These are phyloP conservation scores for Fomitopsis palustris DNA, from an alignment of 1,284 basidiomycete genomes.

Conservation along the genomic window DNA sequence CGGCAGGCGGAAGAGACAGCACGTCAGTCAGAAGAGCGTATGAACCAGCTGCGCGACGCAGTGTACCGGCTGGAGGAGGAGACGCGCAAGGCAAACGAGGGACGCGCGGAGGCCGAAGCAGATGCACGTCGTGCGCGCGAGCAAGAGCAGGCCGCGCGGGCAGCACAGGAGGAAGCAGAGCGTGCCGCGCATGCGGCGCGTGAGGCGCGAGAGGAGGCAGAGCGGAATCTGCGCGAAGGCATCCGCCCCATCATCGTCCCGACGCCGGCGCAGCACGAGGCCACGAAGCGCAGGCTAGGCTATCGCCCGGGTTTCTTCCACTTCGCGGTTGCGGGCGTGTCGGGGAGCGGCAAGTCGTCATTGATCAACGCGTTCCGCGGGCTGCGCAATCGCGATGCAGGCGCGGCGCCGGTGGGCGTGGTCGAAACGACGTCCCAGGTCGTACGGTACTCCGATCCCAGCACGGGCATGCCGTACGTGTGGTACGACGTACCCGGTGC, in stretches of 20 bases:
- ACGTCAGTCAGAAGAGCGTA: background rate
- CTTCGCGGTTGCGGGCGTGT: constrained; percentile 2
- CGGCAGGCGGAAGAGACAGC: background rate
- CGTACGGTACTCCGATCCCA: background rate
- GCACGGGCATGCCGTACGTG: background rate
- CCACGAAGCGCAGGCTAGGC: background rate
- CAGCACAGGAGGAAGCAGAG: background rate
- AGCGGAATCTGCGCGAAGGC: background rate
- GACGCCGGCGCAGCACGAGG: background rate
- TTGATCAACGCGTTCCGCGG: constrained; percentile 7
- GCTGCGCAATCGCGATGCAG: background rate
- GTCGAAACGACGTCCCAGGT: background rate
- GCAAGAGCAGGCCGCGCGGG: background rate
- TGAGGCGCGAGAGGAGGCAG: background rate
- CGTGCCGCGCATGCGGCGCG: background rate
- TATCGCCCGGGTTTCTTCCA: constrained; percentile 5
- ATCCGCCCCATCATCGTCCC: constrained; percentile 1
- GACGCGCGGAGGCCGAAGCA: background rate
- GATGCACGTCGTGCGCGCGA: background rate
- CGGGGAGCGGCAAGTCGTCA: constrained; percentile 6
- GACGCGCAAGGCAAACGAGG: background rate
- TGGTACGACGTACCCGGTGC: constrained; percentile 2
- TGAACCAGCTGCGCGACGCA: background rate
- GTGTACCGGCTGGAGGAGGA: background rate
- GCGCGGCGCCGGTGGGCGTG: background rate